Base-by-base conservation (phyloP, 2,329 filamentous ascomycete genomes). In the Fusarium heterosporum region DNA sequence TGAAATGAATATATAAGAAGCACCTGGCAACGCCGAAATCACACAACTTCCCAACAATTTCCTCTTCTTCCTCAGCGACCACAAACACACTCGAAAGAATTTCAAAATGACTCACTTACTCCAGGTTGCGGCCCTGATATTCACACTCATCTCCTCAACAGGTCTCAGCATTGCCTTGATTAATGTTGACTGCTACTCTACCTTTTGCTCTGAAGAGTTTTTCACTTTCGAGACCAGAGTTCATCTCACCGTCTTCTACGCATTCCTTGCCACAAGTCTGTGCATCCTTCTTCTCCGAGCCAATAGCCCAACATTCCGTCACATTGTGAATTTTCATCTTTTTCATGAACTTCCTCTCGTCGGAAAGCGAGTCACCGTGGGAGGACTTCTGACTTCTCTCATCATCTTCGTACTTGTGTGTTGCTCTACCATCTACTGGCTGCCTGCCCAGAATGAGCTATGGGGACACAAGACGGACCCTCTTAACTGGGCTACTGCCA, bases 291-390 rank as follows among this genome's bases (percentile, higher is more conserved):
- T 39, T 2, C 17, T 50, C 4, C 47, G 36, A 1, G 16, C 47
- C 11, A 40, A 13, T 0, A 17, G 13, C 16, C 47, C 6, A 1
- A 14, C 28, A 19, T 2, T 32, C 17, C 12, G 28, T 4, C 17
- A 11, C 0, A 16, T 40, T 2, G 1, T 9, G 4, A 50, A 40
- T 4, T 10, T 6, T 2, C 47, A n/a, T 6, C 6, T 39, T 8
- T 22, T 19, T 0, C 2, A 19, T 16, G 13, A 39, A 6, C n/a
- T 40, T 9, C 13, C 47, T 3, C 1, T 50, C 0, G 2, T 39
- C 0, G 9, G 13, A 4, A 50, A 40, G n/a, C 25, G 47, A 29
- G 6, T 50, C 3, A 29, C 25, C 4, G 16, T 50, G 0, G 36
- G 47, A 16, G 14, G 26, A 1, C 6, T 28, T 8, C 2, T 50